Evolutionary conservation across 495 filamentous ascomycete genomes (phyloP).

Genomic region (Aspergillus egyptiacus): DNA sequence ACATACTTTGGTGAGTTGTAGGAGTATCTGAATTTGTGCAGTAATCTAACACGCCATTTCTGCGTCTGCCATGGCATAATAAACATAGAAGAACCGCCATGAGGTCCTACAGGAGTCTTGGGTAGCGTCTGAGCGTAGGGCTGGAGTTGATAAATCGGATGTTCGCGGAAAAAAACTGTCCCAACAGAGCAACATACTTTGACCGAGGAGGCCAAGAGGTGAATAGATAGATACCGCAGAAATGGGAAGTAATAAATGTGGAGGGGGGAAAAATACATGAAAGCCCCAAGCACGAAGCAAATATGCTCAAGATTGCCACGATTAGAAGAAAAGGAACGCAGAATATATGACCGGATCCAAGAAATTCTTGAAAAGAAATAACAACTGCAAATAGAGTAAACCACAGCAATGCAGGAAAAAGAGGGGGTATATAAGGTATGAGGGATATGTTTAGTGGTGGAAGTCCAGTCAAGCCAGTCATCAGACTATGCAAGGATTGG

Average conservation of each 20-base stretch:
- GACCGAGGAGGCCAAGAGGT: too few species aligned
- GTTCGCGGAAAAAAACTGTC: too few species aligned
- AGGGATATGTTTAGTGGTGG: neutral
- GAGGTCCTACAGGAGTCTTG: too few species aligned
- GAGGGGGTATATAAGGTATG: conserved; percentile 17
- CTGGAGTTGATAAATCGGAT: too few species aligned
- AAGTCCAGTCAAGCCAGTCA: conserved; percentile 11
- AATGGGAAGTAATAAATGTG: neutral
- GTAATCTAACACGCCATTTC: too few species aligned
- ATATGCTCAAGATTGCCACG: conserved; percentile 7
- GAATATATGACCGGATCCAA: conserved; percentile 4
- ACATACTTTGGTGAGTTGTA: too few species aligned
- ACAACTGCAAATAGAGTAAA: neutral
- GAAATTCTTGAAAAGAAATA: neutral
- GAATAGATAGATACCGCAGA: neutral
- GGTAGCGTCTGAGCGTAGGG: too few species aligned
- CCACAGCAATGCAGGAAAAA: neutral
- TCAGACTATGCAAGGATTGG: conserved; percentile 1
- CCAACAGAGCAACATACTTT: too few species aligned
- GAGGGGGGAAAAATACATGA: neutral
- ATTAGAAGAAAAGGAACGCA: neutral
- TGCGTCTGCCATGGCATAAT: too few species aligned
- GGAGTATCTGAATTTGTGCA: too few species aligned
- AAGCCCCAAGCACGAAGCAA: neutral
- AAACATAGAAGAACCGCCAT: too few species aligned